Base-by-base conservation (phyloP, 257 asterid genomes). In the Solanum medicagineum region DNA sequence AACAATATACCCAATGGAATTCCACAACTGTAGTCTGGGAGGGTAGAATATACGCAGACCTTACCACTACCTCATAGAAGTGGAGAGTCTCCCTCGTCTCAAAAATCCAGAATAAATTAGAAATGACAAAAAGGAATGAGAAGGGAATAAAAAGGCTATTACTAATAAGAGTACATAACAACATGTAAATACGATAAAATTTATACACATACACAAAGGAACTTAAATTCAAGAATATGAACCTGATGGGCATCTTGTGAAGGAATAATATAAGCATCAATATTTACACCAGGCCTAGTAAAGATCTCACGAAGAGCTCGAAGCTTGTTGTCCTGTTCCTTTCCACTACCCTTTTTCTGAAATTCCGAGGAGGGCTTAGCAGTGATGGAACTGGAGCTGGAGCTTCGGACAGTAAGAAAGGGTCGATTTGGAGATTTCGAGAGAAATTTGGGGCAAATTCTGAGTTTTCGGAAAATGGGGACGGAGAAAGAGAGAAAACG, bases 161-260 rank as follows among this genome's bases (percentile, higher is more conserved):
- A 29, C 2, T 29, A 29, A 29, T 2, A 29, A 29, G 32, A 29
- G 32, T 29, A 29, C 32, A 29, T 29, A 2, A 29, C 3, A 29
- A 29, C 2, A 29, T 1, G 3, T 29, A 29, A 29, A 29, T 29
- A 29, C 29, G 2, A 32, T 32, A 32, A 32, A 32, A 32, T 32
- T 32, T 32, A 3, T 4, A 32, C 36, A 3, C 36, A 32, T 32
- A 29, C 3, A 4, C 26, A 4, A 1, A 26, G 13, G 47, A 70
- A 10, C 24, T 49, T 51, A 55, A 81, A 68, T 10, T 56, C 11
- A 55, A 85, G 85, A 47, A 83, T 83, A 29, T 20, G 80, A 75
- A 95, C 99, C 93, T 96, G 99, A 89, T 96, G 99, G 85, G 99
- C 98, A 53, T 96, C 99, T 87, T 95, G 98, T 13, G 99, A 96